Evolutionary conservation across 2,329 filamentous ascomycete genomes (phyloP).

Genomic region (Cercospora janseana): DNA sequence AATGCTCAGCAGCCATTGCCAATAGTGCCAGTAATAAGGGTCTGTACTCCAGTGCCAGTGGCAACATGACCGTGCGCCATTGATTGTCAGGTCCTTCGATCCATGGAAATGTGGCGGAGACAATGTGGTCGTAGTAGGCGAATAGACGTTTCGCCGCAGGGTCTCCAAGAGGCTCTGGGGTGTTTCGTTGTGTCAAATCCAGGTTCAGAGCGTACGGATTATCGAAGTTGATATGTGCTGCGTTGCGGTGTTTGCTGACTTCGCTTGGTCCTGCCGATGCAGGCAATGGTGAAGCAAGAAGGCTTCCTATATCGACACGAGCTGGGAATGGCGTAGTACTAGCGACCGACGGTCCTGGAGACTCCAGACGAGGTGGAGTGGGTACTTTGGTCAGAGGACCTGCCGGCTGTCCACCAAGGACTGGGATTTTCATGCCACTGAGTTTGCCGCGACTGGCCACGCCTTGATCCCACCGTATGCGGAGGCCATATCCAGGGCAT

Average conservation of each 20-base stretch:
- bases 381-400: slow-evolving; percentile 3
- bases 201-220: slow-evolving; percentile 12
- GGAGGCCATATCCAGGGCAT: slow-evolving; percentile 15
- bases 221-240: neutral
- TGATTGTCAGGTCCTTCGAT: slow-evolving; percentile 11
- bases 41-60: slow-evolving; percentile 8
- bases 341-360: neutral
- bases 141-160: slow-evolving; percentile 10
- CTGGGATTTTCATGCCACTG: slow-evolving; percentile 15
- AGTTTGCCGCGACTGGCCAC: slow-evolving; percentile 13
- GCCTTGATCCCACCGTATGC: slow-evolving; percentile 17
- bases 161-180: slow-evolving; percentile 5
- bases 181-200: neutral
- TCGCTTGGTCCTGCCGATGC: neutral
- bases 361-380: neutral
- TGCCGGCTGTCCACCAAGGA: slow-evolving; percentile 7
- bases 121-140: slow-evolving; percentile 15
- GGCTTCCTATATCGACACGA: slow-evolving; percentile 9
- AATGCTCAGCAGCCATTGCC: slow-evolving; percentile 13
- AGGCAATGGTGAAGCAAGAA: slow-evolving; percentile 1
- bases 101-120: slow-evolving; percentile 11
- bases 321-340: neutral
- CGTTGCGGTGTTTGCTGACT: neutral
- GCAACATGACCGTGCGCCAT: slow-evolving; percentile 15
- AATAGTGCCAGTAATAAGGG: slow-evolving; percentile 14